phyloP scores from a whole-genome alignment of 2,329 filamentous ascomycete genomes.

The Colletotrichum sp. region DNA sequence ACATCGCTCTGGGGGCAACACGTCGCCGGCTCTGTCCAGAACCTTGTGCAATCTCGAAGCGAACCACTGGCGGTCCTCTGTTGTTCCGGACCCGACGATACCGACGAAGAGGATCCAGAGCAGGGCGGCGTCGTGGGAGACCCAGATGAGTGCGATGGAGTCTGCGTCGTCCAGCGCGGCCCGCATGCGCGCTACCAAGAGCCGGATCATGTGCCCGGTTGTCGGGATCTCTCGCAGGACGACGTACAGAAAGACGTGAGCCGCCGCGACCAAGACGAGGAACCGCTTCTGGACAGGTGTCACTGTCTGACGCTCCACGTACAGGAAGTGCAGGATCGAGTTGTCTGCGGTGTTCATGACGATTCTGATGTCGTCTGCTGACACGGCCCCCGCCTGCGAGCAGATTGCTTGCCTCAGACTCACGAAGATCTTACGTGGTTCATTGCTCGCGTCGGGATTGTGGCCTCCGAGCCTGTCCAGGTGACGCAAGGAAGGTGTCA shows the following conservation, averaged over 20 bases:
- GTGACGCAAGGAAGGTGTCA: constrained; percentile 7
- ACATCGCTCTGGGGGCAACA: background rate
- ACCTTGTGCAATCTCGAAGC: background rate
- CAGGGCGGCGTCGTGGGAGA: constrained; percentile 2
- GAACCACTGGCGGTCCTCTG: constrained; percentile 4
- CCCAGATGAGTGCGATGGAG: constrained; percentile 3
- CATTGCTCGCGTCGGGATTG: background rate
- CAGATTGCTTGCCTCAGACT: constrained; percentile 15
- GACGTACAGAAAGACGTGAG: constrained; percentile 22
- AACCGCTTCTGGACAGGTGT: constrained; percentile 3
- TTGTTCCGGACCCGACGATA: constrained; percentile 10
- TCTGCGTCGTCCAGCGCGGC: constrained; percentile 12
- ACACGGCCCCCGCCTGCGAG: background rate
- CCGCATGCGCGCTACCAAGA: constrained; percentile 14
- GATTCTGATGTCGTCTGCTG: constrained; percentile 21
- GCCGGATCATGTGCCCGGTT: constrained; percentile 16
- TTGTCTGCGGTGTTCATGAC: constrained; percentile 23
- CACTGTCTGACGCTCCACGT: background rate
- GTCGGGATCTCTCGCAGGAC: constrained; percentile 19
- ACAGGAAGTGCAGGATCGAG: constrained; percentile 21
- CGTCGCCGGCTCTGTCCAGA: constrained; percentile 2
- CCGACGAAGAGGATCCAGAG: constrained; percentile 22
- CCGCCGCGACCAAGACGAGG: constrained; percentile 13
- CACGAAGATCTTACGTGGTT: constrained; percentile 13
- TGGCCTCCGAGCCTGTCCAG: constrained; percentile 12